phyloP scores from a whole-genome alignment of 2,329 filamentous ascomycete species.

The Orbilia ellipsospora region DNA sequence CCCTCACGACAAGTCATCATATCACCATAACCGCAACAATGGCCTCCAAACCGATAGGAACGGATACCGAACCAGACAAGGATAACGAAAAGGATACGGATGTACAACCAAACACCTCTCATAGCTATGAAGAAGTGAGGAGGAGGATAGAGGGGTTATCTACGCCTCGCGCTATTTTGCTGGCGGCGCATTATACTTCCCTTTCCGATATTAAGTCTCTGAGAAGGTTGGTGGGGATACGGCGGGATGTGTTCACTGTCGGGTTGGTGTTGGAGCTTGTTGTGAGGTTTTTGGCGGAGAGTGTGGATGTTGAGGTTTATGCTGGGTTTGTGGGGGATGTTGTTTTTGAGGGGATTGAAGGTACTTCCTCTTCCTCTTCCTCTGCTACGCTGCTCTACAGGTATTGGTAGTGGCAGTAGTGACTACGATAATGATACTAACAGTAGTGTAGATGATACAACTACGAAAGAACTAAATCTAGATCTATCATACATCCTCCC shows the following conservation, averaged over 20 bases:
- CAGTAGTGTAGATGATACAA: too few species aligned
- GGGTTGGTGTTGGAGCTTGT: conserved; percentile 77
- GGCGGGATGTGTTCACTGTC: conserved; percentile 70
- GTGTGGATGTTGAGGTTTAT: conserved; percentile 58
- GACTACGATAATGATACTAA: background rate
- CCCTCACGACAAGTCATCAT: too few species aligned
- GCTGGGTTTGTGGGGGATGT: conserved; percentile 51
- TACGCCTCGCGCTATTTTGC: conserved; percentile 75
- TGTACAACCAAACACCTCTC: background rate
- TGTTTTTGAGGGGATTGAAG: background rate
- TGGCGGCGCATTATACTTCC: conserved; percentile 76
- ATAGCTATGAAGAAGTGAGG: background rate
- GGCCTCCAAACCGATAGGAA: too few species aligned
- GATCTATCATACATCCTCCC: conserved; percentile 44
- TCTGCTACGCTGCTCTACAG: background rate
- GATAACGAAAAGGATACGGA: too few species aligned
- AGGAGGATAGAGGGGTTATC: conserved; percentile 59
- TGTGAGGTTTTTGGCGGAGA: conserved; percentile 81
- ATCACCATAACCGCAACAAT: too few species aligned
- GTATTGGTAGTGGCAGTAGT: background rate
- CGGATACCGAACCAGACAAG: too few species aligned
- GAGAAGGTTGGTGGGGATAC: conserved; percentile 69
- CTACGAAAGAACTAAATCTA: background rate
- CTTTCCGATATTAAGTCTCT: conserved; percentile 74
- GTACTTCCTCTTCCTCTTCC: background rate